phyloP scores from a whole-genome alignment of 306 rosid genomes.

The Bauhinia variegata region DNA sequence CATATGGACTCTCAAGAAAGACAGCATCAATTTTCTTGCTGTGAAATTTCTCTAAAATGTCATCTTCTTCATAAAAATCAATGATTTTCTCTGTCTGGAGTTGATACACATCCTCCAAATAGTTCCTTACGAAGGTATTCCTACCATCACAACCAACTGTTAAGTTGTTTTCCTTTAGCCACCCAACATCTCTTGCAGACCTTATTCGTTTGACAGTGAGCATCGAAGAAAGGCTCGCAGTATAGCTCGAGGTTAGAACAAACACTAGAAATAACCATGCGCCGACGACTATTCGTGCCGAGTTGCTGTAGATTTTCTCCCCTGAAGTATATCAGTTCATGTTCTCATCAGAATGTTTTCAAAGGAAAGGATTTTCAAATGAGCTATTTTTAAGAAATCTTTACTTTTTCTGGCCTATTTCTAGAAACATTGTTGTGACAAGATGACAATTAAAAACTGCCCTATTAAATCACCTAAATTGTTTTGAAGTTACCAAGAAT shows the following conservation, averaged over 20 bases:
- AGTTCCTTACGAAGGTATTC: slow-evolving; percentile 39
- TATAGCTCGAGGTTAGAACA: slow-evolving; percentile 67
- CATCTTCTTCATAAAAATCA: slow-evolving; percentile 27
- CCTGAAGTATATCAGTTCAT: slow-evolving; percentile 38
- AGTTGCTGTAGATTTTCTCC: slow-evolving; percentile 51
- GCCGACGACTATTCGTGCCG: slow-evolving; percentile 48
- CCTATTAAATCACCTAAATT: too few species aligned
- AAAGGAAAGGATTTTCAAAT: slow-evolving; percentile 7
- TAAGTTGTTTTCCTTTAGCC: slow-evolving; percentile 50
- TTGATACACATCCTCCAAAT: slow-evolving; percentile 32
- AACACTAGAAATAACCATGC: slow-evolving; percentile 61
- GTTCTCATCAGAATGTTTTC: slow-evolving; percentile 12
- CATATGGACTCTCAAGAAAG: slow-evolving; percentile 63
- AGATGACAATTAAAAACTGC: too few species aligned
- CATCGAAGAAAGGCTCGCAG: slow-evolving; percentile 71
- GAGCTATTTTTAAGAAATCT: slow-evolving; percentile 13
- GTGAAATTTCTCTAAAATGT: slow-evolving; percentile 31
- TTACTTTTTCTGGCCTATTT: too few species aligned
- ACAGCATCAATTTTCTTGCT: slow-evolving; percentile 45
- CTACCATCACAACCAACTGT: slow-evolving; percentile 48
- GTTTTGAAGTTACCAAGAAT: too few species aligned
- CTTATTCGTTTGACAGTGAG: slow-evolving; percentile 49
- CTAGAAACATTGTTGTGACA: too few species aligned
- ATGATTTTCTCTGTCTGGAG: slow-evolving; percentile 20
- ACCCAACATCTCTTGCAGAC: slow-evolving; percentile 43